Evolutionary conservation across 2,329 filamentous ascomycete species (phyloP).

Genomic region (Xylaria arbuscula): DNA sequence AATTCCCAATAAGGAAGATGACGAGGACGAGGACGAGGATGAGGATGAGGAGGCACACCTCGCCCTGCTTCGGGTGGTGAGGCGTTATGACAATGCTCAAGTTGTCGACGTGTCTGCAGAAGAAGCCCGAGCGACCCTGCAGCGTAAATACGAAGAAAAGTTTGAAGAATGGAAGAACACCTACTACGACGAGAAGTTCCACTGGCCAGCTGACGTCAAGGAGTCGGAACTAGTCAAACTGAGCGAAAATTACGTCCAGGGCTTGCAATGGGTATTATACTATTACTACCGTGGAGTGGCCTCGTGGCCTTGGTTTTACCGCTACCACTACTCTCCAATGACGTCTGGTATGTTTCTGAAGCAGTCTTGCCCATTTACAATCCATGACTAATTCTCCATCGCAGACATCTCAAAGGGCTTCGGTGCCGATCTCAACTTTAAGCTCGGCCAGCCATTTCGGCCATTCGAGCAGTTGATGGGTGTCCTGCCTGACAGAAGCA

Average conservation of each 20-base stretch:
- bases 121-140: conserved; percentile 80
- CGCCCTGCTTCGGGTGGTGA: conserved; percentile 86
- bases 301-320: conserved; percentile 98
- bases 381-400: conserved; percentile 6
- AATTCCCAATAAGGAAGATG: conserved; percentile 56
- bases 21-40: conserved; percentile 63
- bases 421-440: conserved; percentile 88
- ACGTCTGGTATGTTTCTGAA: conserved; percentile 73
- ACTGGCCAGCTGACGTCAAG: conserved; percentile 84
- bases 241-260: conserved; percentile 96
- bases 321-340: conserved; percentile 96
- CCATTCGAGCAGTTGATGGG: conserved; percentile 99
- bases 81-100: conserved; percentile 89
- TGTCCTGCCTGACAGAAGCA: conserved; percentile 95
- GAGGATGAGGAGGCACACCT: conserved; percentile 82
- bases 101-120: conserved; percentile 83
- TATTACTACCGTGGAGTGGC: conserved; percentile 98
- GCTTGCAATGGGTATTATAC: conserved; percentile 96
- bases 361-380: not conserved
- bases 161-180: conserved; percentile 94
- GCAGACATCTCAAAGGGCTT: conserved; percentile 88
- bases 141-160: conserved; percentile 88
- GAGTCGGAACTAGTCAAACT: conserved; percentile 79
- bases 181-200: conserved; percentile 90
- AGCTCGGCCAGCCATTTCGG: conserved; percentile 91